phyloP scores from a whole-genome alignment of 176 grass and related monocot species.

The Oryza meyeriana region DNA sequence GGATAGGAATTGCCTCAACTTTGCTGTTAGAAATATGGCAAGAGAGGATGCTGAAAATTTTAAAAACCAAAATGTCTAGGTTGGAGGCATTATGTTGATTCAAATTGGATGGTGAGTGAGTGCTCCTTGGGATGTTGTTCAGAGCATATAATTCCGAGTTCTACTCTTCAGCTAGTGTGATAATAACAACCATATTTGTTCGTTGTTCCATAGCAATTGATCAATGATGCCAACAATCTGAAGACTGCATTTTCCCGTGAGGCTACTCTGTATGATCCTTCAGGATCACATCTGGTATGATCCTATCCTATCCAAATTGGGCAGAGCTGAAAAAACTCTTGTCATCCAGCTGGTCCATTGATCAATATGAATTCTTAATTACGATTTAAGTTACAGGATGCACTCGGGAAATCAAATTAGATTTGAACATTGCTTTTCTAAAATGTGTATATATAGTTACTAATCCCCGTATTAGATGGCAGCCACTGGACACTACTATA shows the following conservation, averaged over 20 bases:
- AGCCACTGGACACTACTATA: background rate
- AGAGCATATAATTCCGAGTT: no score
- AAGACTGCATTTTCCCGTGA: background rate
- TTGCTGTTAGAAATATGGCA: background rate
- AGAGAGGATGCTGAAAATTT: background rate
- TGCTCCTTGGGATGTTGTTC: no score
- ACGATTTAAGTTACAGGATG: background rate
- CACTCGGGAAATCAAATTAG: background rate
- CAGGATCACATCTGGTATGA: constrained; percentile 2
- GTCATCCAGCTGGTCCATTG: no score
- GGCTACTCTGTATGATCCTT: background rate
- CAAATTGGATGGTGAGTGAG: background rate
- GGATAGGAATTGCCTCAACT: background rate
- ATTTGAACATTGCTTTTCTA: background rate
- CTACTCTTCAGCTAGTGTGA: no score
- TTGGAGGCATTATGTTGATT: constrained; percentile 8
- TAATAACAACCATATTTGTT: no score
- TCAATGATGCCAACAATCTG: background rate
- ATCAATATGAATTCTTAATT: no score
- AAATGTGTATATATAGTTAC: background rate
- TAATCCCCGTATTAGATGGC: background rate
- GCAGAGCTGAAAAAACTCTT: no score
- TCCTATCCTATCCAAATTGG: no score
- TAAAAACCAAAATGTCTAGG: background rate
- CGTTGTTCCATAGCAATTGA: no score